Evolutionary conservation across 2,329 filamentous ascomycete species (phyloP).

Genomic region (Emergomyces africanus): DNA sequence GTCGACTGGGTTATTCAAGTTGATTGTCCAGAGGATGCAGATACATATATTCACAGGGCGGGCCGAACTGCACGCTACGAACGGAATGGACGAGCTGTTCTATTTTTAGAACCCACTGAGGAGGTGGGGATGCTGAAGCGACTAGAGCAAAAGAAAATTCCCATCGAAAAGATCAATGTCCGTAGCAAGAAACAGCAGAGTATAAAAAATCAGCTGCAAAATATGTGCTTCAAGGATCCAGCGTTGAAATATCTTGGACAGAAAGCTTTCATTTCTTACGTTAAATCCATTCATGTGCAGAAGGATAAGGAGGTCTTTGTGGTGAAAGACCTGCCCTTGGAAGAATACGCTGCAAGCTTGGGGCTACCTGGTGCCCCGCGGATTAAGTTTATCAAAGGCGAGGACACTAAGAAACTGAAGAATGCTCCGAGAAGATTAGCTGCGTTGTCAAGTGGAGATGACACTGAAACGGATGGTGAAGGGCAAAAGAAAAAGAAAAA

Average conservation of each 20-base stretch:
- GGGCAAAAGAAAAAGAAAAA: conserved; percentile 39
- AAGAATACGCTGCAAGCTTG: conserved; percentile 72
- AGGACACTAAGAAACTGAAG: conserved; percentile 75
- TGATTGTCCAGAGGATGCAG: conserved; percentile 92
- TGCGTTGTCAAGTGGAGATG: conserved; percentile 47
- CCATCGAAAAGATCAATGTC: conserved; percentile 74
- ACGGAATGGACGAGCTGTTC: conserved; percentile 69
- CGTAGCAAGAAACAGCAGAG: conserved; percentile 79
- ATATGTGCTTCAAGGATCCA: conserved; percentile 90
- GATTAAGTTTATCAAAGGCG: conserved; percentile 86
- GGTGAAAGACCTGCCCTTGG: conserved; percentile 67
- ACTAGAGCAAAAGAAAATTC: conserved; percentile 79
- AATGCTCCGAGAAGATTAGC: conserved; percentile 62
- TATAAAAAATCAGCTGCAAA: conserved; percentile 74
- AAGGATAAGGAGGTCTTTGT: conserved; percentile 88
- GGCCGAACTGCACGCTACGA: conserved; percentile 92
- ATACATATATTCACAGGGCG: conserved; percentile 95
- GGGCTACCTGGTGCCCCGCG: conserved; percentile 83
- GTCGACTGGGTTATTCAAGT: conserved; percentile 99
- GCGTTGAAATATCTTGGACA: conserved; percentile 91
- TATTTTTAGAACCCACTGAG: conserved; percentile 87
- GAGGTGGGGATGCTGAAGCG: conserved; percentile 81
- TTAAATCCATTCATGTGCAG: conserved; percentile 72
- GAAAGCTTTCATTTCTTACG: conserved; percentile 89
- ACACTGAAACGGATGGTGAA: conserved; percentile 33